Conservation (phyloP, 352 stramenopile genomes). For the Pythium myriotylum region DNA sequence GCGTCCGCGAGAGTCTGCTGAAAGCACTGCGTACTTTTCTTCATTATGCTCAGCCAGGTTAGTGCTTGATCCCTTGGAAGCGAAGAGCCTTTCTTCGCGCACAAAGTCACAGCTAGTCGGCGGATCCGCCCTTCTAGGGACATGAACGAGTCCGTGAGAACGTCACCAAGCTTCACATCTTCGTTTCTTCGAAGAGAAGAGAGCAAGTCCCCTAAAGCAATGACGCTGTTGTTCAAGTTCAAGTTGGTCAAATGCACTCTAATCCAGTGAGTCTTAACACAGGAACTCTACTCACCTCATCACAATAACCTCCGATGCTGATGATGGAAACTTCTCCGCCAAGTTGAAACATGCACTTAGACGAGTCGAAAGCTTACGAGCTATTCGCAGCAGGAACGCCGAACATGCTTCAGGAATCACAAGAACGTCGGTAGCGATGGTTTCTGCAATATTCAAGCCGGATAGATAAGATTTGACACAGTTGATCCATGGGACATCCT, state of each 20-base stretch:
- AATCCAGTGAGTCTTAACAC: no score
- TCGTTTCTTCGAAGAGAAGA: constrained; percentile 2
- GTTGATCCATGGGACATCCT: constrained; percentile 1
- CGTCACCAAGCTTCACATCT: background rate
- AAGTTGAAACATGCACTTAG: background rate
- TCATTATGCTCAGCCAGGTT: background rate
- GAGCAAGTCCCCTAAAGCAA: constrained; percentile 8
- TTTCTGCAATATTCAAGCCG: background rate
- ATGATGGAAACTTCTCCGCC: background rate
- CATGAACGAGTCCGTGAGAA: constrained; percentile 16
- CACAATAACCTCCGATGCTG: background rate
- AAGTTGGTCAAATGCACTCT: background rate
- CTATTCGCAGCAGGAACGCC: constrained; percentile 10
- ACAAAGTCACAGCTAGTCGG: constrained; percentile 8
- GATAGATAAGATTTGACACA: constrained; percentile 1
- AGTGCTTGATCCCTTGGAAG: background rate
- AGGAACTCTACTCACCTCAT: constrained; percentile 7
- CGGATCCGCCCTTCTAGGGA: constrained; percentile 17
- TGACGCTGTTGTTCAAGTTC: background rate
- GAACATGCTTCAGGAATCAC: constrained; percentile 1
- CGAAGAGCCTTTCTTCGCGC: background rate
- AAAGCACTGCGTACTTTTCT: background rate
- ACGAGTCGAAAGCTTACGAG: constrained; percentile 13
- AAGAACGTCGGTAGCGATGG: background rate
- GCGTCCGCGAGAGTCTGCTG: constrained; percentile 9